phyloP scores from a whole-genome alignment of 495 filamentous ascomycete genomes.

The Cudoniella acicularis region DNA sequence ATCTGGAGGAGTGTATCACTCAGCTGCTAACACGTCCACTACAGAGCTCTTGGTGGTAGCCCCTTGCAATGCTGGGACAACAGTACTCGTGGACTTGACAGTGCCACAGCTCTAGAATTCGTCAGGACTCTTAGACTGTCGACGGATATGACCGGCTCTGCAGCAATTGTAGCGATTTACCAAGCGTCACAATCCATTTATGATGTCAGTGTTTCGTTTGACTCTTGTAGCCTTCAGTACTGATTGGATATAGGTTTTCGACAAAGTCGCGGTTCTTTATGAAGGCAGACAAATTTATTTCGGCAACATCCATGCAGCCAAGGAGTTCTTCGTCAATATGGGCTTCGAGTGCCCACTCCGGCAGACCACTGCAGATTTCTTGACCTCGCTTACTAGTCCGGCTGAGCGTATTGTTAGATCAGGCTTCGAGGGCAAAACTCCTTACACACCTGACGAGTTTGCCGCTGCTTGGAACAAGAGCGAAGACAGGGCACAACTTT shows the following conservation, averaged over 20 bases:
- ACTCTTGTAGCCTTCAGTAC: background rate
- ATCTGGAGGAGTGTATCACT: too few species aligned
- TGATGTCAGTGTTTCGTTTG: slow-evolving; percentile 36
- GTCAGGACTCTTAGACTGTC: slow-evolving; percentile 62
- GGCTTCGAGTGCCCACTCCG: slow-evolving; percentile 72
- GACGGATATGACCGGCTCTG: slow-evolving; percentile 60
- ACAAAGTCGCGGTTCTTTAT: slow-evolving; percentile 75
- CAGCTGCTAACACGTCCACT: background rate
- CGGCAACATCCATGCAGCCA: slow-evolving; percentile 57
- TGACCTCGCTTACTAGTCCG: slow-evolving; percentile 75
- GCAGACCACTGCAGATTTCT: slow-evolving; percentile 74
- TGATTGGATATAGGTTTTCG: slow-evolving; percentile 45
- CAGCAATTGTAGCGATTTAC: slow-evolving; percentile 77
- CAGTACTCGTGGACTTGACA: slow-evolving; percentile 76
- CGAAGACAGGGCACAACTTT: slow-evolving; percentile 58
- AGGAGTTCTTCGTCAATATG: slow-evolving; percentile 67
- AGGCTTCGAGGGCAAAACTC: slow-evolving; percentile 63
- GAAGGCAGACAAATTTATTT: slow-evolving; percentile 85
- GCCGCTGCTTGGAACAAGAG: slow-evolving; percentile 71
- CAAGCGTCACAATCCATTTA: slow-evolving; percentile 77
- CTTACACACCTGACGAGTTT: slow-evolving; percentile 76
- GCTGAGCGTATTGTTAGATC: slow-evolving; percentile 58
- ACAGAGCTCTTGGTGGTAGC: slow-evolving; percentile 51
- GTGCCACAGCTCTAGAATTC: slow-evolving; percentile 79
- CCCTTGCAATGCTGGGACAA: slow-evolving; percentile 85